phyloP scores from a whole-genome alignment of 2,329 filamentous ascomycete species.

The Colletotrichum gloeosporioides region DNA sequence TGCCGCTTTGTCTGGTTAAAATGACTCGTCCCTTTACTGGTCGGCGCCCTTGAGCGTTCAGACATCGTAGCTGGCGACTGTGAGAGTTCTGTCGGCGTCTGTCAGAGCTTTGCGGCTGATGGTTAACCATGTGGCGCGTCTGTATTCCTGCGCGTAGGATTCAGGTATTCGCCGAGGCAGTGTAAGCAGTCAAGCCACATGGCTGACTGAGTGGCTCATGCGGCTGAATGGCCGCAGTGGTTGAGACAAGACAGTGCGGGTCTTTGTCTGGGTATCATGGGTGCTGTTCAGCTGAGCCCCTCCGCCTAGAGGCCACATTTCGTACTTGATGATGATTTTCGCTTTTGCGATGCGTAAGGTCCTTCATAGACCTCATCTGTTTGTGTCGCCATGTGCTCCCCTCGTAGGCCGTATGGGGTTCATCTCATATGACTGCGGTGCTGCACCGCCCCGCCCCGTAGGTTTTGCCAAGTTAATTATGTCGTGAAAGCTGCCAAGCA shows the following conservation, averaged over 20 bases:
- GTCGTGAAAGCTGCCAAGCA: conserved; percentile 13
- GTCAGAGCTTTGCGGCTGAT: neutral
- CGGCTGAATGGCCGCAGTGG: neutral
- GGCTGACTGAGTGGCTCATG: neutral
- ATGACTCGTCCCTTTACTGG: neutral
- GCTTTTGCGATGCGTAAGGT: neutral
- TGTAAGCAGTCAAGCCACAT: neutral
- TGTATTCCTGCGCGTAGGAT: neutral
- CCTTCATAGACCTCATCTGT: neutral
- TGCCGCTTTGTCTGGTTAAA: neutral
- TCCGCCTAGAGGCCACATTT: neutral
- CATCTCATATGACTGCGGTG: conserved; percentile 10
- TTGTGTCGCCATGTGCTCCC: neutral
- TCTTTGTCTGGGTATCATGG: conserved; percentile 16
- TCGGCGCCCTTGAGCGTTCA: neutral
- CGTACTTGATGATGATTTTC: neutral
- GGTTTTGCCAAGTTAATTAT: neutral
- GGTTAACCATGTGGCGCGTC: neutral
- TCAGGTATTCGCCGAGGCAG: neutral
- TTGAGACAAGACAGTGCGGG: neutral
- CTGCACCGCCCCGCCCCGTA: neutral
- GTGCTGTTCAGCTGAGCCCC: neutral
- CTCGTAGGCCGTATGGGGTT: neutral
- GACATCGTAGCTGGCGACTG: neutral
- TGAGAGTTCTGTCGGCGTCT: neutral